A percentile compares a stretch with the other conserved stretches of the same genome.
These are phyloP conservation scores for Penicillium chermesinum DNA, from an alignment of 495 filamentous ascomycete species.

Conservation along the genomic window DNA sequence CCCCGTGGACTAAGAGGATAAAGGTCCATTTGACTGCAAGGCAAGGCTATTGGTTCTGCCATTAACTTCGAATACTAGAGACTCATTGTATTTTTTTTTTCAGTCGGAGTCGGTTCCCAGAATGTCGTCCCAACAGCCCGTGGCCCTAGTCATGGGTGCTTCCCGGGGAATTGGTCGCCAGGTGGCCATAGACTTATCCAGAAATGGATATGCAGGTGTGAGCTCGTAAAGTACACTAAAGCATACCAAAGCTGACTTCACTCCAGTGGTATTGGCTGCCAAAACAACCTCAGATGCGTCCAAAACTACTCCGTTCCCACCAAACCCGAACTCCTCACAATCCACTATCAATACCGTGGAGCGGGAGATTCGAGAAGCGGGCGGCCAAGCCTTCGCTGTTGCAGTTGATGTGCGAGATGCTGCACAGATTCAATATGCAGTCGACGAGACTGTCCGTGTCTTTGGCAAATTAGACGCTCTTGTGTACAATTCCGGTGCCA, in stretches of 20 bases:
- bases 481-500: conserved; percentile 80
- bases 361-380: conserved; percentile 66
- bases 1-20: neutral
- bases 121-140: conserved; percentile 32
- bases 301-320: conserved; percentile 59
- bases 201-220: conserved; percentile 63
- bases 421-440: conserved; percentile 55
- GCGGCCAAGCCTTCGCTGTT: conserved; percentile 60
- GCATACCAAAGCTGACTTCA: conserved; percentile 2
- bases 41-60: too few species aligned
- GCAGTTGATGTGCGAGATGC: conserved; percentile 65
- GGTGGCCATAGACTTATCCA: conserved; percentile 69
- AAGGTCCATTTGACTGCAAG: too few species aligned
- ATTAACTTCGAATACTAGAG: too few species aligned
- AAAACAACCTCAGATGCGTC: conserved; percentile 66
- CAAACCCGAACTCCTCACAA: conserved; percentile 70
- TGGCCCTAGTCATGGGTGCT: conserved; percentile 68
- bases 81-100: too few species aligned
- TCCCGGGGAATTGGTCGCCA: conserved; percentile 77
- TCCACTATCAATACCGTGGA: conserved; percentile 83
- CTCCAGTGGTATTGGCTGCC: conserved; percentile 70
- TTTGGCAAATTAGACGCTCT: conserved; percentile 66
- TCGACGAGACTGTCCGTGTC: conserved; percentile 55
- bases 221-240: neutral
- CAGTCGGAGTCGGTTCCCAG: too few species aligned